These are phyloP conservation scores for Candolleomyces eurysporus DNA, from an alignment of 768 basidiomycete genomes.

Conservation along the genomic window DNA sequence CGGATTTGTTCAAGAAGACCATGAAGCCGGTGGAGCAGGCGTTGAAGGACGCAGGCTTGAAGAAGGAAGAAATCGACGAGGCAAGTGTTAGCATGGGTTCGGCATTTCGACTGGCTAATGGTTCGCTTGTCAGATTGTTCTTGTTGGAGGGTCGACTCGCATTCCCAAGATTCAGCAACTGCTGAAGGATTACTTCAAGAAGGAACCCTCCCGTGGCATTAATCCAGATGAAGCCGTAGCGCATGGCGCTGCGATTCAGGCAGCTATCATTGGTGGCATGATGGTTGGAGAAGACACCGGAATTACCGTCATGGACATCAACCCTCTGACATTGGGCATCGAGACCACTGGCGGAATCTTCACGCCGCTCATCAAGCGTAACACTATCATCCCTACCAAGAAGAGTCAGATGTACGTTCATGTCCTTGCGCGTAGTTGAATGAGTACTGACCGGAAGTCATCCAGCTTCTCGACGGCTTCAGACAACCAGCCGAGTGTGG, in stretches of 20 bases:
- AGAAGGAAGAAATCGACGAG: conserved; percentile 77
- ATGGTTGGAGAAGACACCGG: conserved; percentile 46
- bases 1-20: conserved; percentile 80
- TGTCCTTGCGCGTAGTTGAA: background rate
- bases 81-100: conserved; percentile 22
- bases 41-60: conserved; percentile 75
- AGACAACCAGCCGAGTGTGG: conserved; percentile 86
- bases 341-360: conserved; percentile 68
- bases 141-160: conserved; percentile 65
- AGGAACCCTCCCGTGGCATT: conserved; percentile 64
- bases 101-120: background rate
- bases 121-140: conserved; percentile 32
- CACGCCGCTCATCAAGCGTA: conserved; percentile 49
- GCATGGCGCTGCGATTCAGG: conserved; percentile 72
- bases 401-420: conserved; percentile 36
- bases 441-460: background rate
- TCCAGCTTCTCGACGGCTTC: conserved; percentile 79
- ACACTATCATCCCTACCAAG: conserved; percentile 52
- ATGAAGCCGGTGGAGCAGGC: conserved; percentile 86
- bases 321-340: conserved; percentile 55
- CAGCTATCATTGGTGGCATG: conserved; percentile 60
- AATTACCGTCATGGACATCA: conserved; percentile 55
- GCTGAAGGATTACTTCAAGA: conserved; percentile 65
- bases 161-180: conserved; percentile 70
- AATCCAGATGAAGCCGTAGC: conserved; percentile 77